Conservation (phyloP, 2,329 filamentous ascomycete genomes). For the Verticillium nubilum region DNA sequence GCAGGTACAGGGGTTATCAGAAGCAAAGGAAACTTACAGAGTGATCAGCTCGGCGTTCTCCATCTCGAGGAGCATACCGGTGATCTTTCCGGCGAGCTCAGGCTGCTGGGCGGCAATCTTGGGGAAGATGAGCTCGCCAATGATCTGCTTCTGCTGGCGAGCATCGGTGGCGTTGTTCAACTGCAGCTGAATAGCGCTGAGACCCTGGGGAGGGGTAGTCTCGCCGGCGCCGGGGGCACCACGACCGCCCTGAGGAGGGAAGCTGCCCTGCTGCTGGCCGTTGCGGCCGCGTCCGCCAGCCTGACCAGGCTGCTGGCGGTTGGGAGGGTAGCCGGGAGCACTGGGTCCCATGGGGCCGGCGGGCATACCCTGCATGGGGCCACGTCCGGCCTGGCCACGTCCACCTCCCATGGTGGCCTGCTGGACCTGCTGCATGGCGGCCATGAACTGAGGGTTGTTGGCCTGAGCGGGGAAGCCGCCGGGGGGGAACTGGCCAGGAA, state of each 20-base stretch:
- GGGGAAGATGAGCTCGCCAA: constrained; percentile 96
- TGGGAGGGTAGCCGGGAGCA: constrained; percentile 53
- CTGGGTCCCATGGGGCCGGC: constrained; percentile 47
- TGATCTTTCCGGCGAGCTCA: constrained; percentile 97
- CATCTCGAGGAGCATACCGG: constrained; percentile 99
- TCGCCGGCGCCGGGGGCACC: constrained; percentile 13
- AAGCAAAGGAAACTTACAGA: constrained; percentile 63
- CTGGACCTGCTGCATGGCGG: constrained; percentile 76
- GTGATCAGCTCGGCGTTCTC: constrained; percentile 91
- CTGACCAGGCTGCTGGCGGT: constrained; percentile 35
- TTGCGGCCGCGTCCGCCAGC: constrained; percentile 39
- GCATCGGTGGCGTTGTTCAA: constrained; percentile 50
- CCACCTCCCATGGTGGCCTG: constrained; percentile 55
- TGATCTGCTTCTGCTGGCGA: constrained; percentile 94
- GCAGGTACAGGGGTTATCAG: neutral
- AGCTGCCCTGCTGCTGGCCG: constrained; percentile 32
- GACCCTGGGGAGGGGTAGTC: constrained; percentile 6
- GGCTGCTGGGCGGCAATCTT: constrained; percentile 96
- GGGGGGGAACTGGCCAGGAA: constrained; percentile 75
- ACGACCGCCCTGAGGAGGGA: constrained; percentile 43
- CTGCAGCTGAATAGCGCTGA: constrained; percentile 46
- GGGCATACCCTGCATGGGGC: constrained; percentile 69
- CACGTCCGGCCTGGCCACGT: constrained; percentile 63
- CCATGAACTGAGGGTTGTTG: constrained; percentile 72
- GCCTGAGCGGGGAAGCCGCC: constrained; percentile 69